Percentiles rank a stretch among this genome's conserved stretches.
Conservation (phyloP, 352 stramenopile species). For the Thraustotheca clavata region DNA sequence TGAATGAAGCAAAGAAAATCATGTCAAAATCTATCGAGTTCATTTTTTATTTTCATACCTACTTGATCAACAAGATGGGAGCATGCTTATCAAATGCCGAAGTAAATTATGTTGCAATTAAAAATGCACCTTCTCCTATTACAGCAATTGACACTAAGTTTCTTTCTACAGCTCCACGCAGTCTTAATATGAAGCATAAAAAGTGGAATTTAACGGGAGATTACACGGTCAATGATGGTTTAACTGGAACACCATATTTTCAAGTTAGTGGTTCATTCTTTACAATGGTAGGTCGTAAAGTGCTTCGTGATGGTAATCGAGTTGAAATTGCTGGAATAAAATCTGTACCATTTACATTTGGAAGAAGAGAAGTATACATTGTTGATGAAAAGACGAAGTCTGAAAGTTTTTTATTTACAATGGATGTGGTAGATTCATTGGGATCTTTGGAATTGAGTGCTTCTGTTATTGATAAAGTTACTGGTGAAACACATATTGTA, state of each 20-base stretch:
- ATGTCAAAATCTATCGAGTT: too few species aligned
- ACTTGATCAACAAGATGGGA: too few species aligned
- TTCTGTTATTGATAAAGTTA: neutral
- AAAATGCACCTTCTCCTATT: neutral
- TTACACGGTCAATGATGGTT: neutral
- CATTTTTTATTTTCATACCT: conserved; percentile 2
- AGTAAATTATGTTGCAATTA: neutral
- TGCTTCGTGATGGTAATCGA: neutral
- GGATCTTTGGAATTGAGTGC: neutral
- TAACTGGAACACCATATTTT: neutral
- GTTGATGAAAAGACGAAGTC: neutral
- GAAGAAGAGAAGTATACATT: neutral
- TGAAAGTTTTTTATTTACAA: neutral
- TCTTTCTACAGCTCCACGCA: neutral
- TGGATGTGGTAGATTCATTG: neutral
- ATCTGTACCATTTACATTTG: neutral
- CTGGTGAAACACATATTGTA: neutral
- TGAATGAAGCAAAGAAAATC: too few species aligned
- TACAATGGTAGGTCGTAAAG: neutral
- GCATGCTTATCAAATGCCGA: neutral
- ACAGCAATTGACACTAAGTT: conserved; percentile 2
- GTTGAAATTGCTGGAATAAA: neutral
- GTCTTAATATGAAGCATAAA: neutral
- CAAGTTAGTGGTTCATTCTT: neutral
- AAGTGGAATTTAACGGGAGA: neutral